Evolutionary conservation across 352 stramenopile species (phyloP).

Genomic region (Pythium guiyangense): DNA sequence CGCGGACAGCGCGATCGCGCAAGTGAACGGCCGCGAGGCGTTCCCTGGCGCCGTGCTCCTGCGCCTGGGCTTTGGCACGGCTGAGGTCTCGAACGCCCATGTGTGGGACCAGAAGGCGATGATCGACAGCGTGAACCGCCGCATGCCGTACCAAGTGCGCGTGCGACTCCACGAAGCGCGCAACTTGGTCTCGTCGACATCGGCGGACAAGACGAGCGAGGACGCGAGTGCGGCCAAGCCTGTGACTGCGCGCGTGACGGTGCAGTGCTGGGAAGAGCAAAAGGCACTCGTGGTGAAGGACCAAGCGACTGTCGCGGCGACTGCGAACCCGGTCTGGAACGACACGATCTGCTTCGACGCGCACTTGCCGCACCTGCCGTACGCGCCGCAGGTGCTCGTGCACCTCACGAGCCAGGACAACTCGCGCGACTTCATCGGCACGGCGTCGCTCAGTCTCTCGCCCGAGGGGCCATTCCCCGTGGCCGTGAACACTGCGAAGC

Average conservation of each 20-base stretch:
- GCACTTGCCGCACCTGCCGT: slow-evolving; percentile 49
- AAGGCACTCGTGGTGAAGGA: slow-evolving; percentile 18
- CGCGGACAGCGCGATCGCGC: slow-evolving; percentile 56
- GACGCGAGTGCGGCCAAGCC: slow-evolving; percentile 4
- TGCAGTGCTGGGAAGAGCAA: slow-evolving; percentile 64
- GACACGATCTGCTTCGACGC: slow-evolving; percentile 75
- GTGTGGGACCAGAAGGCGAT: slow-evolving; percentile 54
- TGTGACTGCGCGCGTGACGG: slow-evolving; percentile 43
- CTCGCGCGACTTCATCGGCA: no score
- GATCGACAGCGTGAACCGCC: slow-evolving; percentile 50
- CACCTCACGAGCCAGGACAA: slow-evolving; percentile 58
- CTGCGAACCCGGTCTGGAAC: no score
- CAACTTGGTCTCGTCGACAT: slow-evolving; percentile 30
- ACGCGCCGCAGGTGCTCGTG: slow-evolving; percentile 56
- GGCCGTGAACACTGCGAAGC: slow-evolving; percentile 35
- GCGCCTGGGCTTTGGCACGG: slow-evolving; percentile 57
- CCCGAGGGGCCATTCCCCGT: slow-evolving; percentile 21
- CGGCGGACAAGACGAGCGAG: no score
- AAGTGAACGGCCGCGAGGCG: slow-evolving; percentile 31
- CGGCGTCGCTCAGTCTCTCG: no score
- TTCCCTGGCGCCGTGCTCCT: slow-evolving; percentile 75
- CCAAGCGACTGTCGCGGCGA: no score
- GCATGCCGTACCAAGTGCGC: slow-evolving; percentile 69
- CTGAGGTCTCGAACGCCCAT: slow-evolving; percentile 40
- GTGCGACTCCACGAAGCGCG: slow-evolving; percentile 60